Base-by-base conservation (phyloP, 768 basidiomycete species). In the Tylopilus vinaceipallidus region DNA sequence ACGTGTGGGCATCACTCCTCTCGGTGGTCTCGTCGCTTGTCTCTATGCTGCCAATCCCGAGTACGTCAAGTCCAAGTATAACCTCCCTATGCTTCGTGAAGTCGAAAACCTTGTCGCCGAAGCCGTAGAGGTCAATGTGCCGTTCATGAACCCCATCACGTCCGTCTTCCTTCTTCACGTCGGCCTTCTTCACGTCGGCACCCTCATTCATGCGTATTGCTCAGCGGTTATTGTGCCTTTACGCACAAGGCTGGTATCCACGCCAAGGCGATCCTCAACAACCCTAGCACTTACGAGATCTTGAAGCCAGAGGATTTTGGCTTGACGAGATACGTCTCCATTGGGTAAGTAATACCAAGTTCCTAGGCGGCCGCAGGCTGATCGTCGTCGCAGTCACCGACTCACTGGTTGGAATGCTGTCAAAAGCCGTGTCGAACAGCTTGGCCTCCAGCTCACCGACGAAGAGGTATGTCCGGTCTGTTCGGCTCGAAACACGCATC, bases 181-280 rank as follows among this genome's bases (percentile, higher is more conserved):
- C n/a, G n/a, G n/a, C n/a, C n/a, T 11, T 7, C 26, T 14, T 34
- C 20, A 6, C 42, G 5, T 38, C 35, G 7, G 10, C n/a, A n/a
- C n/a, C 37, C 30, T 39, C 44, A 30, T 41, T 29, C 48, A 49
- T 10, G 36, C 22, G 38, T n/a, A 8, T 35, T 40, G 12, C 47
- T 4, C 56, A 98, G 95, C 48, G 97, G 97, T 14, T 99, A 98
- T 73, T 98, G 97, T 66, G 97, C 97, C 4, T 99, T 99, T 77
- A 99, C 97, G 23, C 97, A 98, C 85, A 98, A 99, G 86, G 97
- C 97, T 19, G 97, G 97, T 67, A 99, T 99, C 57, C 97, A 99
- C 72, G 97, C 97, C 74, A 99, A 99, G 80, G 97, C 97, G 33
- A 99, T 99, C 71, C 83, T 95, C 55, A 97, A 98, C 76, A 99